Evolutionary conservation across 2,329 filamentous ascomycete species (phyloP).

Genomic region (Bipolaris victoriae): DNA sequence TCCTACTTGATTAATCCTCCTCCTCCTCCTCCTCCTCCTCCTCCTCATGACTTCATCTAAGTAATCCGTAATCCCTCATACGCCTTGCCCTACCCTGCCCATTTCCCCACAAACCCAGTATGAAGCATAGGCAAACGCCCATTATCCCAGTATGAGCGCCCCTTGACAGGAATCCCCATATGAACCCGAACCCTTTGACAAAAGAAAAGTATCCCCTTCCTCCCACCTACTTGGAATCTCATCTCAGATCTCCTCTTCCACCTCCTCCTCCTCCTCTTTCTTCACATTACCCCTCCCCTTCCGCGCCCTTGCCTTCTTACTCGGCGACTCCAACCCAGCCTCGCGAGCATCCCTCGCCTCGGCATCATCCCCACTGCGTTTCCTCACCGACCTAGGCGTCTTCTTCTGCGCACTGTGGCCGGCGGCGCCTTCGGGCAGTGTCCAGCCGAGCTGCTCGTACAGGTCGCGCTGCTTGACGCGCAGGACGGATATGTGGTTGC

Average conservation of each 20-base stretch:
- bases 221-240: no score
- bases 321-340: constrained; percentile 12
- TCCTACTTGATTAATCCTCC: background rate
- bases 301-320: constrained; percentile 16
- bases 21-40: no score
- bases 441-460: constrained; percentile 24
- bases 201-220: background rate
- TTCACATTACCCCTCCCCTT: background rate
- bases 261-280: background rate
- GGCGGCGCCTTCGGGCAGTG: constrained; percentile 17
- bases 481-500: constrained; percentile 22
- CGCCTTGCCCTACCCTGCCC: background rate
- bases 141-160: no score
- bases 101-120: background rate
- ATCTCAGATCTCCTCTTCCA: background rate
- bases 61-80: background rate
- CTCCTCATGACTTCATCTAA: background rate
- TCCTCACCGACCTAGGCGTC: constrained; percentile 9
- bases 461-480: constrained; percentile 21
- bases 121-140: background rate
- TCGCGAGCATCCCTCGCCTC: background rate
- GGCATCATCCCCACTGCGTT: background rate
- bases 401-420: constrained; percentile 2
- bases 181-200: background rate
- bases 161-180: no score